Conservation (phyloP, 1,139 yeast species). For the Geotrichum siamense region DNA sequence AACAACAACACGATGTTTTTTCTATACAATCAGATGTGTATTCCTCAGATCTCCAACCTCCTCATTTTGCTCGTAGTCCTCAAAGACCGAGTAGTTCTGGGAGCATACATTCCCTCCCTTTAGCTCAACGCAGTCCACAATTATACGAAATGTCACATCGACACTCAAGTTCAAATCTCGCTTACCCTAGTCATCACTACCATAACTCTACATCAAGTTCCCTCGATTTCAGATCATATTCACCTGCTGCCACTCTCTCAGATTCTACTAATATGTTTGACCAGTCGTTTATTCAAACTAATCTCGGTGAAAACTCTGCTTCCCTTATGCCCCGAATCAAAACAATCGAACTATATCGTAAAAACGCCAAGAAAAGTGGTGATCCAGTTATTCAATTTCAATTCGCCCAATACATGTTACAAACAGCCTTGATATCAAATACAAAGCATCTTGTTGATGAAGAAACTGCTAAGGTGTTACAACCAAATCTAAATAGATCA, state of each 20-base stretch:
- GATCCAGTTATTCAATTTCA: slow-evolving; percentile 84
- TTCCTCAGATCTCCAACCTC: slow-evolving; percentile 15
- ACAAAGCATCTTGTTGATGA: slow-evolving; percentile 13
- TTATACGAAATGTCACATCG: neutral
- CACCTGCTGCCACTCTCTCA: slow-evolving; percentile 19
- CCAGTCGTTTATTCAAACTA: slow-evolving; percentile 31
- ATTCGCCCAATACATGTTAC: slow-evolving; percentile 85
- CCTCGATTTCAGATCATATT: slow-evolving; percentile 15
- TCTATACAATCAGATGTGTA: too few relatives aligned
- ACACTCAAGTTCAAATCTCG: neutral
- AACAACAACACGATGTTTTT: too few relatives aligned
- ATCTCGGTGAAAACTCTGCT: slow-evolving; percentile 30
- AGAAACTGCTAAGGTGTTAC: slow-evolving; percentile 4
- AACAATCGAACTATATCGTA: slow-evolving; percentile 79
- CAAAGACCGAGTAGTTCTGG: slow-evolving; percentile 1
- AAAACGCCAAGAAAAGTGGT: slow-evolving; percentile 75
- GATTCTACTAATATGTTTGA: slow-evolving; percentile 30
- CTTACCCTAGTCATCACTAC: neutral
- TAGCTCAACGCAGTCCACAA: neutral
- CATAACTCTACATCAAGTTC: slow-evolving; percentile 1
- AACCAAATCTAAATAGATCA: slow-evolving; percentile 4
- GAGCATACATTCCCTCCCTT: slow-evolving; percentile 1
- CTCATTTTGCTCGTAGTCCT: slow-evolving; percentile 10
- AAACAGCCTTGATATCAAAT: slow-evolving; percentile 54
- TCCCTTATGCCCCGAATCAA: slow-evolving; percentile 66